phyloP scores from a whole-genome alignment of 2,329 filamentous ascomycete species.

The Hypoxylon sp. region DNA sequence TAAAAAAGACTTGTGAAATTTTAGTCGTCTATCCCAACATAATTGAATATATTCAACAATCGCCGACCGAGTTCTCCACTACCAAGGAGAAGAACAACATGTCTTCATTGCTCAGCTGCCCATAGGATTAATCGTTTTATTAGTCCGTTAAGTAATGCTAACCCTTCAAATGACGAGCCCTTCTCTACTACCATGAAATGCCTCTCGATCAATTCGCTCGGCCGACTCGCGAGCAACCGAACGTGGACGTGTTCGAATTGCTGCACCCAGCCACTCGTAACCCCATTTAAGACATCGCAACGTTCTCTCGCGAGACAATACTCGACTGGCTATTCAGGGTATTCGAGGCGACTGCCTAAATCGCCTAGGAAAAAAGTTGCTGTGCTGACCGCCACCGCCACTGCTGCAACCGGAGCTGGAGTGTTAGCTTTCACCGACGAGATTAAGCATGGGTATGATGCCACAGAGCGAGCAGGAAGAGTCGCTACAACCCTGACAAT shows the following conservation, averaged over 20 bases:
- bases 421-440: conserved; percentile 72
- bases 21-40: conserved; percentile 45
- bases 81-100: conserved; percentile 28
- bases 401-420: conserved; percentile 63
- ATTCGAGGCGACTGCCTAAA: conserved; percentile 43
- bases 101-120: conserved; percentile 35
- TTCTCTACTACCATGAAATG: conserved; percentile 56
- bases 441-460: conserved; percentile 80
- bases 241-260: conserved; percentile 63
- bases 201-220: conserved; percentile 53
- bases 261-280: conserved; percentile 54
- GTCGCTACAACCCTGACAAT: conserved; percentile 80
- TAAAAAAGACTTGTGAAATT: conserved; percentile 42
- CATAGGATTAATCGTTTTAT: conserved; percentile 23
- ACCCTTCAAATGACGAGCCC: conserved; percentile 36
- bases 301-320: conserved; percentile 43
- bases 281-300: conserved; percentile 50
- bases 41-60: conserved; percentile 38
- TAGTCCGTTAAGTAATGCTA: conserved; percentile 11
- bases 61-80: conserved; percentile 16
- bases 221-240: conserved; percentile 55
- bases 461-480: conserved; percentile 80
- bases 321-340: conserved; percentile 42
- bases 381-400: conserved; percentile 64
- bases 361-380: conserved; percentile 43